Percentiles rank a stretch among this genome's conserved stretches.
phyloP scores from a whole-genome alignment of 179 eudicot species.

The Pouteria campechiana region DNA sequence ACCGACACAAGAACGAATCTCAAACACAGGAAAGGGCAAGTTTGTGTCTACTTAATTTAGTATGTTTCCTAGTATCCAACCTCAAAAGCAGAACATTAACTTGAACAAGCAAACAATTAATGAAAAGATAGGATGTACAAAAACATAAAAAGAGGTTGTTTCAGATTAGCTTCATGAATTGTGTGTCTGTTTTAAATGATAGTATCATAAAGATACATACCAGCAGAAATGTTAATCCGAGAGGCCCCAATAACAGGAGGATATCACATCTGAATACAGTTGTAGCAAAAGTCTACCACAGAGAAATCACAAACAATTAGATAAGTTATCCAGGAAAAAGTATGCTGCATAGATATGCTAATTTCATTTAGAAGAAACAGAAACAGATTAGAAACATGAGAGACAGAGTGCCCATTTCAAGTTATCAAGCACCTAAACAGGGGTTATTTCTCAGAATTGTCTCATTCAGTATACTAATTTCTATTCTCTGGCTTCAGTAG shows the following conservation, averaged over 20 bases:
- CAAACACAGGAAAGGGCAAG: too few species aligned
- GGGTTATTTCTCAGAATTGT: too few species aligned
- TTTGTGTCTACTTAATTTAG: background rate
- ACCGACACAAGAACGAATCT: too few species aligned
- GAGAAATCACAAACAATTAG: slow-evolving; percentile 10
- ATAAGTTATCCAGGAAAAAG: background rate
- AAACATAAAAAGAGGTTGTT: background rate
- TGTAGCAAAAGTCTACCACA: slow-evolving; percentile 70
- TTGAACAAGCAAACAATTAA: too few species aligned
- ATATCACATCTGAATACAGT: slow-evolving; percentile 85
- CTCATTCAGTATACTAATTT: too few species aligned
- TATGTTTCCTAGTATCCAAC: background rate
- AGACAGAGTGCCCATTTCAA: too few species aligned
- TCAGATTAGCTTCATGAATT: background rate
- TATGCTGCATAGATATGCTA: too few species aligned
- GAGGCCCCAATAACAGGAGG: slow-evolving; percentile 68
- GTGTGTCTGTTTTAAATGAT: background rate
- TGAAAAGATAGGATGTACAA: background rate
- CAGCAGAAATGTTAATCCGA: slow-evolving; percentile 80
- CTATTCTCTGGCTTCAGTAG: too few species aligned
- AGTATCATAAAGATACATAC: slow-evolving; percentile 33
- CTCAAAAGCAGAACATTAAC: background rate
- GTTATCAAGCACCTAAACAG: too few species aligned
- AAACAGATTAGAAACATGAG: background rate
- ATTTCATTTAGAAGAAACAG: too few species aligned